Conservation (phyloP, 2,329 filamentous ascomycete genomes). For the Ophiostoma australiae region DNA sequence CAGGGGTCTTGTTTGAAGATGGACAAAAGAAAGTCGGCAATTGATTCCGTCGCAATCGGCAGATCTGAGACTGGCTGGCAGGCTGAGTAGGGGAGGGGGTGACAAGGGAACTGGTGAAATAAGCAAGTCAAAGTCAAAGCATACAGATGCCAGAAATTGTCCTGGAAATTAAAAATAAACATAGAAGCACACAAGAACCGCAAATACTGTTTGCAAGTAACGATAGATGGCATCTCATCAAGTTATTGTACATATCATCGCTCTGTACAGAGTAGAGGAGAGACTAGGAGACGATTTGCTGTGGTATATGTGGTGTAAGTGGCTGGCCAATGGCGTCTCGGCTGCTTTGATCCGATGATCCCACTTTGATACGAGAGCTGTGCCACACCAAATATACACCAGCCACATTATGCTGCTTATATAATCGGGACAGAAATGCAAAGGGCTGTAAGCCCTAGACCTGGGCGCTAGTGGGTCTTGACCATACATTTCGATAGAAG, state of each 20-base stretch:
- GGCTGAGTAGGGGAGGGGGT: neutral
- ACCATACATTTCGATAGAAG: neutral
- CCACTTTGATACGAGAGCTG: neutral
- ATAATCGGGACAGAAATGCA: neutral
- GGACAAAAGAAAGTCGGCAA: neutral
- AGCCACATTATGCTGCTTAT: neutral
- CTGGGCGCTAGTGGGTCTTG: neutral
- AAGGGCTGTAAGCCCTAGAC: slow-evolving; percentile 9
- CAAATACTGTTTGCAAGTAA: neutral
- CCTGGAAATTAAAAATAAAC: neutral
- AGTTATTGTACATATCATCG: neutral
- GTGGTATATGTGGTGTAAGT: too few relatives aligned
- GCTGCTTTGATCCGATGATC: neutral
- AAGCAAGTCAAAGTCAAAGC: neutral
- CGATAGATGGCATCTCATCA: neutral
- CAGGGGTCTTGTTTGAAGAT: neutral
- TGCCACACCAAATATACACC: neutral
- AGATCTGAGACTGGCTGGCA: neutral
- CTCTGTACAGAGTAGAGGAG: too few relatives aligned
- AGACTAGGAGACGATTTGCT: too few relatives aligned
- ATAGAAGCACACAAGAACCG: neutral
- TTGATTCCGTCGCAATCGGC: slow-evolving; percentile 3
- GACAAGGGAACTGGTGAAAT: neutral
- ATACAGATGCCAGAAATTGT: neutral
- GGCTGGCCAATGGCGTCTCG: slow-evolving; percentile 3